Conservation (phyloP, 2,329 filamentous ascomycete genomes). For the Stagonosporopsis chrysanthemi region DNA sequence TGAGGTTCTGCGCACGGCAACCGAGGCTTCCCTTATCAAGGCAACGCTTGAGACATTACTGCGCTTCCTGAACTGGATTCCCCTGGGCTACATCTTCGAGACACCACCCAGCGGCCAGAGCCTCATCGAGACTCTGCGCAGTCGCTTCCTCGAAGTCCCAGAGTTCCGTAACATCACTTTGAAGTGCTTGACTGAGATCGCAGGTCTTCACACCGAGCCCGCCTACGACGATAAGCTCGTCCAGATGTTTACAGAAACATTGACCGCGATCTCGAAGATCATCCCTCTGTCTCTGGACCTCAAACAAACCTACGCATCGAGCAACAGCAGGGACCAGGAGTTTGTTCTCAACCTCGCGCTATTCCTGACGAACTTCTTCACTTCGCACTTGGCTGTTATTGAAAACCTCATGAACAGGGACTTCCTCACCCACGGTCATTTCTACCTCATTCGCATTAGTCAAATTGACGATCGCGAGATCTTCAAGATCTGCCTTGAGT, state of each 20-base stretch:
- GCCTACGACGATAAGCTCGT: constrained; percentile 95
- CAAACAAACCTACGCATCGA: constrained; percentile 87
- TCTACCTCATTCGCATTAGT: constrained; percentile 96
- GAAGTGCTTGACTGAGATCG: constrained; percentile 97
- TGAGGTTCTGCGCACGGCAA: constrained; percentile 90
- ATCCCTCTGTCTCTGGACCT: constrained; percentile 91
- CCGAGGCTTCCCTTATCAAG: constrained; percentile 87
- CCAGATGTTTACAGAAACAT: constrained; percentile 97
- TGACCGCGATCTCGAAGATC: constrained; percentile 91
- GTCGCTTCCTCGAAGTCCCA: constrained; percentile 87
- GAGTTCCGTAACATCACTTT: constrained; percentile 97
- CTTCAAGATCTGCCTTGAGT: constrained; percentile 99
- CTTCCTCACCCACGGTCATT: constrained; percentile 94
- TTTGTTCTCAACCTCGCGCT: constrained; percentile 97
- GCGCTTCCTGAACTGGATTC: constrained; percentile 99
- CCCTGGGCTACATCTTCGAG: constrained; percentile 97
- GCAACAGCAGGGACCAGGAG: constrained; percentile 92
- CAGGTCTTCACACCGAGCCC: constrained; percentile 84
- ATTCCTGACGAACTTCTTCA: constrained; percentile 97
- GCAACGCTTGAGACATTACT: constrained; percentile 96
- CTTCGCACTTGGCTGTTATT: constrained; percentile 89
- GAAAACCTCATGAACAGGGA: constrained; percentile 96
- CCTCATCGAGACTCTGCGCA: constrained; percentile 92
- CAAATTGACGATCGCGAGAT: constrained; percentile 99
- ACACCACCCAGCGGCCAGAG: constrained; percentile 68